phyloP scores from a whole-genome alignment of 2,329 filamentous ascomycete species.

The Cercospora zeina region DNA sequence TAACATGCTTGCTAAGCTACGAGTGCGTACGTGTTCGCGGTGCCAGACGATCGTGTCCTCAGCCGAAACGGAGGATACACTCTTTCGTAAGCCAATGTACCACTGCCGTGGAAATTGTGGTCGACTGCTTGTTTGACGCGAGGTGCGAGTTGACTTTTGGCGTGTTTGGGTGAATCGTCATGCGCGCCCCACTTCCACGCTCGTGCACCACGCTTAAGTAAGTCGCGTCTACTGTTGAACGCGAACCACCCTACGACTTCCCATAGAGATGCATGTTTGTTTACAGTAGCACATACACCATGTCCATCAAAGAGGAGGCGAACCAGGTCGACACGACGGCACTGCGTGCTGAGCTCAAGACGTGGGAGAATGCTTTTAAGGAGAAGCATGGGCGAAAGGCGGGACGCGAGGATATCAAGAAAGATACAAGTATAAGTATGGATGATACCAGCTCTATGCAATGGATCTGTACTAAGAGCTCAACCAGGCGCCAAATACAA shows the following conservation, averaged over 20 bases:
- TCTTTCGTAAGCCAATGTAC: not conserved
- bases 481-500: slow-evolving; percentile 69
- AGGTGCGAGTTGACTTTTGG: not conserved
- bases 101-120: not conserved
- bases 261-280: not conserved
- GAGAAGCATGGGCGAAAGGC: slow-evolving; percentile 65
- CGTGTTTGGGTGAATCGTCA: not conserved
- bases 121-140: not conserved
- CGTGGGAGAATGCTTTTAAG: slow-evolving; percentile 71
- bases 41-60: not conserved
- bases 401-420: slow-evolving; percentile 72
- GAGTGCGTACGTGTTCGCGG: not conserved
- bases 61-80: not conserved
- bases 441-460: not conserved
- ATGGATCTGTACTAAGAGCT: not conserved
- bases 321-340: slow-evolving; percentile 15
- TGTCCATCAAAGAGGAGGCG: slow-evolving; percentile 25
- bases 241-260: slow-evolving; percentile 13
- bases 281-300: not conserved
- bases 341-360: slow-evolving; percentile 70
- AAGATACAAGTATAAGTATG: slow-evolving; percentile 68
- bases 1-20: slow-evolving; percentile 5
- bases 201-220: slow-evolving; percentile 13
- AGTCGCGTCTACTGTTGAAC: slow-evolving; percentile 5
- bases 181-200: slow-evolving; percentile 8